phyloP scores from a whole-genome alignment of 1,284 basidiomycete genomes.

The Macrocystidia cucumis region DNA sequence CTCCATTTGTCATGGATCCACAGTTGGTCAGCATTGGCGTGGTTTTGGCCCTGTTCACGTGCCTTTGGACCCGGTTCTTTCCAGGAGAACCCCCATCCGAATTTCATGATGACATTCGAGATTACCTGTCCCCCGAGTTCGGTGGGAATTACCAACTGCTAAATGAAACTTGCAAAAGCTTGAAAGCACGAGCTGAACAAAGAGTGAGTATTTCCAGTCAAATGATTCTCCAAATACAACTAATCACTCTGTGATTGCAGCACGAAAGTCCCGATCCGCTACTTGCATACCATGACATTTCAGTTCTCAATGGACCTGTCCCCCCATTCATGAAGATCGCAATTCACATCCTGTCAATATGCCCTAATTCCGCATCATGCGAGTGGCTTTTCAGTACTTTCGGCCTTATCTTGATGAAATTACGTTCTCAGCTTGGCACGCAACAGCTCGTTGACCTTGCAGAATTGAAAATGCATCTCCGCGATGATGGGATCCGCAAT shows the following conservation, averaged over 20 bases:
- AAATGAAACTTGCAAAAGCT: too few species aligned
- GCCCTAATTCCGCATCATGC: constrained; percentile 20
- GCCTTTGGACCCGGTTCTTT: not conserved
- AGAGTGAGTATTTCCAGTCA: too few species aligned
- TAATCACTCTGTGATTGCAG: too few species aligned
- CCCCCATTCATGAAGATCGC: constrained; percentile 10
- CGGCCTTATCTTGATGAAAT: constrained; percentile 18
- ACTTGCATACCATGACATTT: too few species aligned
- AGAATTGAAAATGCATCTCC: constrained; percentile 14
- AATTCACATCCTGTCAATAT: constrained; percentile 13
- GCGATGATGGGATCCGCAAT: constrained; percentile 8
- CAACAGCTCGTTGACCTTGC: constrained; percentile 9
- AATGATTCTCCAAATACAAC: too few species aligned
- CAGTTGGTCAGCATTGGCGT: not conserved
- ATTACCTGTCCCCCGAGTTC: too few species aligned
- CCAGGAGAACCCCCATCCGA: not conserved
- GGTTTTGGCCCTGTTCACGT: not conserved
- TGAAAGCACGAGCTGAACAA: too few species aligned
- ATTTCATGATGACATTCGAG: too few species aligned
- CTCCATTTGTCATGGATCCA: constrained; percentile 1
- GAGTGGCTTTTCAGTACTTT: constrained; percentile 22
- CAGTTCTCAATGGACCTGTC: too few species aligned
- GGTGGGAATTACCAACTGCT: too few species aligned
- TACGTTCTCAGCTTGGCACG: constrained; percentile 8
- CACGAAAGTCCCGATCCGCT: too few species aligned